Evolutionary conservation across 164 flowering plant genomes (phyloP), one percentile per base, ranked within the genome.

Genomic region (Liquidambar formosana): DNA sequence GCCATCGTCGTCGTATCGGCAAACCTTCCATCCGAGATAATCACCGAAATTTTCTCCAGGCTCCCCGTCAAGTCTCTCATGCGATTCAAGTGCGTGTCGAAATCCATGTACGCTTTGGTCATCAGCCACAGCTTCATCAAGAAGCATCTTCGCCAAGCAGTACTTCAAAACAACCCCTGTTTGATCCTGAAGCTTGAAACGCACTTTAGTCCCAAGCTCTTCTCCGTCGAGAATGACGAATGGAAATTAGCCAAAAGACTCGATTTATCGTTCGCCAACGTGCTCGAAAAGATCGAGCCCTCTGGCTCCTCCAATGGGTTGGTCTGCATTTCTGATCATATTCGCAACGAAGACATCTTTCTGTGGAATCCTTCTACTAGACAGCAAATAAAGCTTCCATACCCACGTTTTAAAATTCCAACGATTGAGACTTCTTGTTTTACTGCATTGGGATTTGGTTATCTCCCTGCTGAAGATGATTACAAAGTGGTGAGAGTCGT

Each of bases 1-100:
- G n/a, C n/a, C n/a, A n/a, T n/a, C n/a, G n/a, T n/a, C n/a, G n/a
- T n/a, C n/a, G n/a, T n/a, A n/a, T n/a, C n/a, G n/a, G n/a, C n/a
- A n/a, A 46, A 15, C 19, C 66, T 63, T 19, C 69, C 69, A 6
- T 28, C 14, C 9, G 74, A 71, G 9, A 16, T 71, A 1, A 19
- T 26, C 65, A 8, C 28, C 8, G 74, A 71, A 13, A 59, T 65
- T 47, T 69, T 71, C 12, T 64, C 59, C 13, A 65, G 69, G 69
- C 59, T 71, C n/a, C n/a, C n/a, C n/a, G n/a, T n/a, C n/a, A n/a
- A n/a, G n/a, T n/a, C n/a, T n/a, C n/a, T n/a, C n/a, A 23, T 73
- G 19, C 67, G 28, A 23, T 61, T 61, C 71, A 66, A 57, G 46
- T 67, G 48, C 33, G 71, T 62, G 0, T 73, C 54, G 14, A 45